A percentile compares a stretch with the other conserved stretches of the same genome.
Evolutionary conservation across 257 asterid genomes (phyloP).

Genomic region (Salvia miltiorrhiza): DNA sequence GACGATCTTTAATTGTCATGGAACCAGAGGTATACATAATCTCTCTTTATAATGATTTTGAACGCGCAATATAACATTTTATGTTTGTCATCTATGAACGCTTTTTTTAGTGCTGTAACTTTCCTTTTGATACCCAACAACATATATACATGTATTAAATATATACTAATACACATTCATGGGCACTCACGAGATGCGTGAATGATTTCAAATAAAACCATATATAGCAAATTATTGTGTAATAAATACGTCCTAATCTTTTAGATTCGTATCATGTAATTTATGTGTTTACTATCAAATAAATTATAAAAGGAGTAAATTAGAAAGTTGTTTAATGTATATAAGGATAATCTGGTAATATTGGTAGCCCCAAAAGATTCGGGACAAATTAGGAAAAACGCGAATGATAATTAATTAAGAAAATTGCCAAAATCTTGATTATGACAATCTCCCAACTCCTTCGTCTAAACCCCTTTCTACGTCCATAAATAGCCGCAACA

Average conservation of each 20-base stretch:
- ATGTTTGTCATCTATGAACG: too few species aligned
- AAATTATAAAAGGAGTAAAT: background rate
- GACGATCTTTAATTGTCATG: too few species aligned
- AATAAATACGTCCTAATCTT: background rate
- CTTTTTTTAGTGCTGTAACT: too few species aligned
- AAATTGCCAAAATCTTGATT: constrained; percentile 25
- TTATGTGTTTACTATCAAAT: background rate
- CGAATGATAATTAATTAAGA: background rate
- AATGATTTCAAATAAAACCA: background rate
- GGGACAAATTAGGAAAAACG: constrained; percentile 6
- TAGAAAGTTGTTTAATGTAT: background rate
- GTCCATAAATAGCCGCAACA: constrained; percentile 23
- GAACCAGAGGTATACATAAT: too few species aligned
- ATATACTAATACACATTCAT: too few species aligned
- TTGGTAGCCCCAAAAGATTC: background rate
- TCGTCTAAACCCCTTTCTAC: constrained; percentile 26
- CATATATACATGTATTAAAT: too few species aligned
- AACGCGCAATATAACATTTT: too few species aligned
- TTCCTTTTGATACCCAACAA: too few species aligned
- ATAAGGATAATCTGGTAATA: constrained; percentile 16
- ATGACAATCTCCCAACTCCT: constrained; percentile 29
- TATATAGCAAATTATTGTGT: background rate
- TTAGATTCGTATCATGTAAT: background rate
- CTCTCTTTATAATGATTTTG: too few species aligned
- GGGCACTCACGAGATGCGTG: too few species aligned